Base-by-base conservation (phyloP, 2,329 filamentous ascomycete species). In the Cladobotryum mycophilum region DNA sequence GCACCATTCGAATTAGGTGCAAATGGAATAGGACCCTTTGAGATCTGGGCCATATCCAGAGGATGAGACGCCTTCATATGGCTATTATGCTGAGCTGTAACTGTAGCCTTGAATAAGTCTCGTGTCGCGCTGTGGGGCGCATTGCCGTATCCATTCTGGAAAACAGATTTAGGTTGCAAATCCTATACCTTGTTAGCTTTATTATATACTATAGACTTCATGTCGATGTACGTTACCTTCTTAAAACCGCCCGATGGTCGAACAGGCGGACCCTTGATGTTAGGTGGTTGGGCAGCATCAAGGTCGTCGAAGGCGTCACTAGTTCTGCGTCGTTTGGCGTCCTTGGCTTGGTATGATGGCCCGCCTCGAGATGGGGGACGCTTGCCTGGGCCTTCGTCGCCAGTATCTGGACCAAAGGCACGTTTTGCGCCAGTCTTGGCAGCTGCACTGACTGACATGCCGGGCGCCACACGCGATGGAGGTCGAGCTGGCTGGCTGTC, bases 11-110 rank as follows among this genome's bases (percentile, higher is more conserved):
- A 72, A 53, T 81, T 82, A 17, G 91, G 80, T 6, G 89, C 89
- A 63, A 96, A 96, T 2, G 89, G 88, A 58, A 96, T 96, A 25
- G 86, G 84, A n/a, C 83, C 88, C 68, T 87, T 95, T 7, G 89
- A 88, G 53, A 92, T 84, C 63, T 92, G 88, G n/a, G 86, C 81
- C 81, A 92, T 90, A 59, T 93, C 89, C 62, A 90, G 74, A 2
- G 87, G 86, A 60, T 90, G 84, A 1, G 74, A 76, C 3, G 78
- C 71, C 65, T 86, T 84, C 47, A 72, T 69, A 36, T 86, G 80
- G 56, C 79, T 76, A 59, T 81, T 79, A 57, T 88, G 84, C 60
- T 89, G 86, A 17, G 76, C 74, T 13, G 81, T 83, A 45, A 86
- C 77, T 0, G 81, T 82, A 7, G 79, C 71, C 68, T 85, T 87